A percentile compares a stretch with the other conserved stretches of the same genome.
Conservation (phyloP, 2,329 filamentous ascomycete species). For the Cordyceps javanica region DNA sequence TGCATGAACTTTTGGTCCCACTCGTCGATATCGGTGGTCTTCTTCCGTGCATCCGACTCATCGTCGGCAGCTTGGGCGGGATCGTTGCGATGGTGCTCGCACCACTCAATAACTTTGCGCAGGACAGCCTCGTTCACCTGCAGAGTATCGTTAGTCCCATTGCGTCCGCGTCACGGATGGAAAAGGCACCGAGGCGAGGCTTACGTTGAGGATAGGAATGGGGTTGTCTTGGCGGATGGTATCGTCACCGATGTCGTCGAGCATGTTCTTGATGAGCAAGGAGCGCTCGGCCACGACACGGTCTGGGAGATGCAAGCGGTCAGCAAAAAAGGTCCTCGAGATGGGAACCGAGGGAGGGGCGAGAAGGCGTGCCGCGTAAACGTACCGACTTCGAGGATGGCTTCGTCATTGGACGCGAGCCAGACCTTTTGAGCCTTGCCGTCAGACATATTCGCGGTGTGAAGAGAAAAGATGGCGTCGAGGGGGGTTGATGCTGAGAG, state of each 20-base stretch:
- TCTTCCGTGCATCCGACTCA: conserved; percentile 90
- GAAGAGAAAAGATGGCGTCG: background rate
- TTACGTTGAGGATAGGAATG: conserved; percentile 81
- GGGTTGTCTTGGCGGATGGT: conserved; percentile 50
- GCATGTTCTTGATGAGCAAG: conserved; percentile 95
- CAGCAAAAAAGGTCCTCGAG: conserved; percentile 6
- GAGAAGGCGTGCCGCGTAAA: conserved; percentile 11
- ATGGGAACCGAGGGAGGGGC: background rate
- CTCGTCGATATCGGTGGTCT: conserved; percentile 98
- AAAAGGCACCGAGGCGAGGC: conserved; percentile 18
- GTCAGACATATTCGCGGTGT: conserved; percentile 16
- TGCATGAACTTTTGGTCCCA: conserved; percentile 99
- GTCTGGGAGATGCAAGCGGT: conserved; percentile 42
- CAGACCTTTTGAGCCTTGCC: conserved; percentile 32
- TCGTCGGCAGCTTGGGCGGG: conserved; percentile 77
- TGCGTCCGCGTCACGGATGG: background rate
- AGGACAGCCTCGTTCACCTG: conserved; percentile 90
- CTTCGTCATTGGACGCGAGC: conserved; percentile 46
- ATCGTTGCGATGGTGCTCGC: conserved; percentile 87
- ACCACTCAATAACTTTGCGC: conserved; percentile 97
- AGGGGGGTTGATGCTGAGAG: background rate
- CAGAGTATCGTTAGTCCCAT: conserved; percentile 12
- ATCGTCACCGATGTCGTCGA: conserved; percentile 79
- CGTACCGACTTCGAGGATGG: conserved; percentile 42
- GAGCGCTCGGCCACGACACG: conserved; percentile 84